Evolutionary conservation across 1,139 yeast genomes (phyloP).

Genomic region (Nadsonia commutata): DNA sequence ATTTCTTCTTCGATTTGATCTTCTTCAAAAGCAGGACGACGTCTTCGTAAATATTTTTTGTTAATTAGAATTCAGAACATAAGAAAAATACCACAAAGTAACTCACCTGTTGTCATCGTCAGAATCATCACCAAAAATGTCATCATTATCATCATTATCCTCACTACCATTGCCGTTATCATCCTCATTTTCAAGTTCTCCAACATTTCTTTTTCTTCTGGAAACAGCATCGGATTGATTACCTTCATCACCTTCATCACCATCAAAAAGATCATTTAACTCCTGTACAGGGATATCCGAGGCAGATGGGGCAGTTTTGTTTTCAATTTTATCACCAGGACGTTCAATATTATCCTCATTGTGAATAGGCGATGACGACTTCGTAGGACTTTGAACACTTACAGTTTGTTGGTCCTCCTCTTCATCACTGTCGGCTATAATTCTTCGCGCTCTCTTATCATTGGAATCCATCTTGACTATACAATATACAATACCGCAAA

Average conservation of each 20-base stretch:
- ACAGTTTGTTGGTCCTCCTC: slow-evolving; percentile 1
- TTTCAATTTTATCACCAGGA: neutral
- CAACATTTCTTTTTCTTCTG: slow-evolving; percentile 3
- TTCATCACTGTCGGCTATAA: slow-evolving; percentile 6
- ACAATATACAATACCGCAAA: too few species aligned
- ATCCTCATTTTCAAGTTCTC: slow-evolving; percentile 2
- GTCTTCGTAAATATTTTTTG: slow-evolving; percentile 1
- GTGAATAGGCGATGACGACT: neutral
- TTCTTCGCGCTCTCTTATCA: slow-evolving; percentile 5
- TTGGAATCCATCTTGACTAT: neutral
- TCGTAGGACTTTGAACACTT: neutral
- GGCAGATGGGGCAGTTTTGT: neutral
- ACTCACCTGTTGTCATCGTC: slow-evolving; percentile 9
- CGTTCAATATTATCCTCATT: neutral
- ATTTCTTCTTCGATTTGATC: slow-evolving; percentile 10
- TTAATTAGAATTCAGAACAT: slow-evolving; percentile 7
- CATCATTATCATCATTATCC: slow-evolving; percentile 11
- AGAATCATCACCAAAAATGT: slow-evolving; percentile 11
- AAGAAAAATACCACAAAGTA: too few species aligned
- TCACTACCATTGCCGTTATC: slow-evolving; percentile 7
- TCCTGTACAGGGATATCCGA: neutral
- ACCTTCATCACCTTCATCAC: slow-evolving; percentile 8
- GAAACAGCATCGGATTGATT: slow-evolving; percentile 6
- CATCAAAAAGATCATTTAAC: slow-evolving; percentile 1
- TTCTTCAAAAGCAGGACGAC: slow-evolving; percentile 6